phyloP scores from a whole-genome alignment of 805 yeast species.

The Saturnispora zaruensis region DNA sequence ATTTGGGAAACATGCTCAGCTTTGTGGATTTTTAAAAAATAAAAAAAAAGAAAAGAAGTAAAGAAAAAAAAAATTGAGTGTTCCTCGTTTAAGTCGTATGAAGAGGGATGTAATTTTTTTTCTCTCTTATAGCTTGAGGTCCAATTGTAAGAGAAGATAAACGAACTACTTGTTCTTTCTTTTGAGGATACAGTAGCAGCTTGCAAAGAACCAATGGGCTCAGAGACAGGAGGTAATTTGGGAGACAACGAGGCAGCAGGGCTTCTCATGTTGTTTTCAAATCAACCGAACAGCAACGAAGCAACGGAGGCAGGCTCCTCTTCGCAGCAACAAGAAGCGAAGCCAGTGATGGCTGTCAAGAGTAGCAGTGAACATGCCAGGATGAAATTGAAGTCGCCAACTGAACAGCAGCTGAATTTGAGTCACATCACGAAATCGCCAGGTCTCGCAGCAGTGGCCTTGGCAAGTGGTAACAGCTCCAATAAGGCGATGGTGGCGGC shows the following conservation, averaged over 20 bases:
- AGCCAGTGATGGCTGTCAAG: background rate
- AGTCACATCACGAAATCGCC: constrained; percentile 26
- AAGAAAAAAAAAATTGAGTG: too few species aligned
- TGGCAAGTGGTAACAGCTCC: constrained; percentile 25
- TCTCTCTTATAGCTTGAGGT: background rate
- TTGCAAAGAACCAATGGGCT: background rate
- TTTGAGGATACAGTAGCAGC: background rate
- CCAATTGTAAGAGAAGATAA: background rate
- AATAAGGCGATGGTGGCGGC: constrained; percentile 66
- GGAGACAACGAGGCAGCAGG: constrained; percentile 34
- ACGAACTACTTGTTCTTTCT: background rate
- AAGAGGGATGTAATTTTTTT: background rate
- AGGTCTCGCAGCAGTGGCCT: constrained; percentile 32
- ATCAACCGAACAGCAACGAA: constrained; percentile 20
- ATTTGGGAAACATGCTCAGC: background rate
- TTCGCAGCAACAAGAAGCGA: background rate
- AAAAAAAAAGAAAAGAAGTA: too few species aligned
- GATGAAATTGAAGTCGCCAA: background rate
- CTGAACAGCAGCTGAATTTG: background rate
- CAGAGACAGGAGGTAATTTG: constrained; percentile 10
- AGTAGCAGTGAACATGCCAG: background rate
- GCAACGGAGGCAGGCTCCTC: background rate
- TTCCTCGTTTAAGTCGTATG: background rate
- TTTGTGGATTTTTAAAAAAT: background rate
- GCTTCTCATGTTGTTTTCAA: constrained; percentile 31